These are phyloP conservation scores for Steccherinum ochraceum DNA, from an alignment of 768 basidiomycete species.

Conservation along the genomic window DNA sequence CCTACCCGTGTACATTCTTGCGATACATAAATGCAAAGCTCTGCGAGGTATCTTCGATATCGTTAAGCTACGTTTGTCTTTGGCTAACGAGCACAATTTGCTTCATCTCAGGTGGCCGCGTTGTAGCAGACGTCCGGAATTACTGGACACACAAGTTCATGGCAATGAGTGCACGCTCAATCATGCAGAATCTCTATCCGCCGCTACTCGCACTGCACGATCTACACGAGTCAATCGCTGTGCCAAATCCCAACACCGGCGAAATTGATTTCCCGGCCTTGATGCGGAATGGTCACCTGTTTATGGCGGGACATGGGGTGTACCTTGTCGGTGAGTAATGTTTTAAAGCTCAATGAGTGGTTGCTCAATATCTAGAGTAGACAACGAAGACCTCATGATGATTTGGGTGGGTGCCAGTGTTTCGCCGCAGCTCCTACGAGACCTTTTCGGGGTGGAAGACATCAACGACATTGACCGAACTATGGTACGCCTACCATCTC, in stretches of 20 bases:
- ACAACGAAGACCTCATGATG: slow-evolving; percentile 82
- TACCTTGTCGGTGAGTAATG: slow-evolving; percentile 75
- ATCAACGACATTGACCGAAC: slow-evolving; percentile 59
- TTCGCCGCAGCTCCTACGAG: slow-evolving; percentile 74
- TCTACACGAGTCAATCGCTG: slow-evolving; percentile 60
- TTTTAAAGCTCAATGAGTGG: not conserved
- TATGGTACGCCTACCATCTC: slow-evolving; percentile 44
- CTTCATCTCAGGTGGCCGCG: slow-evolving; percentile 57
- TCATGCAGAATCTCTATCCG: slow-evolving; percentile 83
- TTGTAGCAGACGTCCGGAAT: slow-evolving; percentile 92
- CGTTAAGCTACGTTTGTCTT: no score
- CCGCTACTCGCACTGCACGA: slow-evolving; percentile 85
- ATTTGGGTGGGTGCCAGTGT: slow-evolving; percentile 86
- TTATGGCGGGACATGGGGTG: slow-evolving; percentile 88
- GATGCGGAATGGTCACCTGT: slow-evolving; percentile 77
- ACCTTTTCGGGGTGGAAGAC: slow-evolving; percentile 83
- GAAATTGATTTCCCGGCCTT: slow-evolving; percentile 61
- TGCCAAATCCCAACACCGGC: slow-evolving; percentile 57
- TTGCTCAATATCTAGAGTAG: slow-evolving; percentile 42
- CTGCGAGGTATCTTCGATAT: no score
- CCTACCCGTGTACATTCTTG: slow-evolving; percentile 75
- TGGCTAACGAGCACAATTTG: not conserved
- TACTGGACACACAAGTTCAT: slow-evolving; percentile 74
- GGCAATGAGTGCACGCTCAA: slow-evolving; percentile 58
- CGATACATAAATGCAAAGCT: slow-evolving; percentile 83